Evolutionary conservation across 2,329 filamentous ascomycete species (phyloP), one percentile per base, ranked within the genome.

Genomic region (Samsoniella hepiali): DNA sequence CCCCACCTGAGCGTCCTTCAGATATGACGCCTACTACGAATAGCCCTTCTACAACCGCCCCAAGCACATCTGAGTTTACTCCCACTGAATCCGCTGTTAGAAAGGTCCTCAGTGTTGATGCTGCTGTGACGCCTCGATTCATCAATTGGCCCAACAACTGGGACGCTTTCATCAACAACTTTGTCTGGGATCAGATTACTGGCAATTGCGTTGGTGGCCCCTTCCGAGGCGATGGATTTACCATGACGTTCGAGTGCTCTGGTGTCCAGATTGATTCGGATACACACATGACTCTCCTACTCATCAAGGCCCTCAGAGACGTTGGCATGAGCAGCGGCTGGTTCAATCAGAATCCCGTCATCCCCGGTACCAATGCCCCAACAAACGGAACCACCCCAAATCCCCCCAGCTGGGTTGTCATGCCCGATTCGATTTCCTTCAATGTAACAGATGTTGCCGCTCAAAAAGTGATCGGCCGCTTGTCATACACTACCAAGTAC

Each of bases 141-240:
- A 70, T 77, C 68, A 77, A 76, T 65, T 77, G 76, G 75, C 72
- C 73, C 55, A 73, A 69, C 53, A 75, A 72, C 11, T 77, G 74
- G 76, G 70, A 75, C 60, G 67, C 72, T 0, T 77, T 77, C 63
- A 76, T 77, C 65, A 73, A 75, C 64, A 75, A 74, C 42, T 77
- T 77, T 60, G 67, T 75, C n/a, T 77, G 76, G 76, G 76, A 77
- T 63, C 74, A 73, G 62, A 67, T 66, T 13, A 73, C 73, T 10
- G 76, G 76, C 15, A 69, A 70, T 6, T 77, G 76, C 42, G 69
- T 76, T 31, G 68, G 70, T 3, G 67, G 68, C 5, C 72, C 74
- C 3, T 70, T 73, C 49, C 73, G 70, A 40, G 75, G 74, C 1
- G 67, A 73, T n/a, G 75, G 74, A 1, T 77, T 71, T 64, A 75